A percentile compares a stretch with the other conserved stretches of the same genome.
Evolutionary conservation across 306 rosid species (phyloP).

Genomic region (Abrus precatorius): DNA sequence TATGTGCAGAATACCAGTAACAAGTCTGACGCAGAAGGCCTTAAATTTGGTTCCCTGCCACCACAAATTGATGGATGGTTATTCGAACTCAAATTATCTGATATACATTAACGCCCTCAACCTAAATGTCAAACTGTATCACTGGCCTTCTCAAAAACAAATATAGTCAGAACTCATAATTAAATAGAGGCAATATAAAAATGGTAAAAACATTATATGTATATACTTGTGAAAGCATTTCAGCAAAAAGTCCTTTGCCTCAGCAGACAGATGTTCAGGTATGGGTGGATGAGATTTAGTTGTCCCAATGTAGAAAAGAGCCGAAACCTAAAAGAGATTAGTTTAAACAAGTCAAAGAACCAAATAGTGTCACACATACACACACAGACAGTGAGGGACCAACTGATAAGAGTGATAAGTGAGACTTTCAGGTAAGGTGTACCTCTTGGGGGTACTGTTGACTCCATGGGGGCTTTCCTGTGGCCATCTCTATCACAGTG

Average conservation of each 20-base stretch:
- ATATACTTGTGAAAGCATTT: constrained; percentile 86
- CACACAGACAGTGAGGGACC: constrained; percentile 1
- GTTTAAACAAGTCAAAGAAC: constrained; percentile 28
- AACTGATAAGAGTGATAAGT: constrained; percentile 1
- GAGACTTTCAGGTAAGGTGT: constrained; percentile 25
- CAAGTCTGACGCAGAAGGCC: constrained; percentile 81
- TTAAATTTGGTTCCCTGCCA: constrained; percentile 89
- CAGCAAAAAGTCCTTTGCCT: constrained; percentile 86
- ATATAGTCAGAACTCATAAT: constrained; percentile 32
- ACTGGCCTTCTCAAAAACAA: constrained; percentile 34
- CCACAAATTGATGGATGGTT: constrained; percentile 48
- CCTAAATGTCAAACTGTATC: constrained; percentile 35
- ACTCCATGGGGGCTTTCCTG: constrained; percentile 99
- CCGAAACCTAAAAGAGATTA: constrained; percentile 77
- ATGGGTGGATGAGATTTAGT: constrained; percentile 97
- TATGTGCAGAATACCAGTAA: constrained; percentile 69
- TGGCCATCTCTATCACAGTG: constrained; percentile 96
- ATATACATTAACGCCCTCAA: constrained; percentile 25
- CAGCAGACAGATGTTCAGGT: constrained; percentile 88
- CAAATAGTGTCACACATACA: not conserved
- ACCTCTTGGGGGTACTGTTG: constrained; percentile 95
- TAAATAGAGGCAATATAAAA: constrained; percentile 4
- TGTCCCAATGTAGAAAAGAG: constrained; percentile 87
- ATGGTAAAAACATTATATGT: constrained; percentile 41
- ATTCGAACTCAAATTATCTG: constrained; percentile 43